Base-by-base conservation (phyloP, 768 basidiomycete species). In the Mycena chlorophos region DNA sequence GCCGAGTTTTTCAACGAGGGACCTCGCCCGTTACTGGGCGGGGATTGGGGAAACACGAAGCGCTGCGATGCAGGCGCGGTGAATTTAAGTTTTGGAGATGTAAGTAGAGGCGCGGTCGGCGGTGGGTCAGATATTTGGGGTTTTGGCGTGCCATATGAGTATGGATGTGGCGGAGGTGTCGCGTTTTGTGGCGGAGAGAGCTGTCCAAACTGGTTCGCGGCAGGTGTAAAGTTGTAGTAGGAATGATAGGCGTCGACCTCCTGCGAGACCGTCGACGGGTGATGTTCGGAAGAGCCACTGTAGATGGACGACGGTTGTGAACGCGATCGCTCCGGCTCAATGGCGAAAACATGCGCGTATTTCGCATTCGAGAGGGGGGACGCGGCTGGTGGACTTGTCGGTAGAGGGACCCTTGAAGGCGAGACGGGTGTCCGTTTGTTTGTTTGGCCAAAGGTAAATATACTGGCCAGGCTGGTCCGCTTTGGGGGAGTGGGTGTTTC, bases 401-500 rank as follows among this genome's bases (percentile, higher is more conserved):
- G 55, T 26, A 61, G 45, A 42, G 60, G 49, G 42, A 62, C 51
- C 46, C 57, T 56, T 28, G 63, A 2, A 65, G 60, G 60, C 31
- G 68, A 45, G 61, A 65, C 46, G 56, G 42, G 61, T 46, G 28
- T 46, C 34, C 61, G 70, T 63, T 61, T 63, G 40, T 63, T 66
- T 26, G 66, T 51, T 28, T 63, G 65, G 28, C 76, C 76, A 56
- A 85, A 79, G 5, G 75, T 71, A 61, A 86, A 82, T 48, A 85
- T 71, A 66, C 75, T 81, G 3, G 77, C 74, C 4, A 86, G 64
- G 63, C 85, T 86, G n/a, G 72, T 69, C 6, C 84, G 75, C 64
- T 76, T 78, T 49, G 58, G 57, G 5, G 59, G 49, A 48, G 59
- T 25, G 50, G 48, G 51, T 27, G 54, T 38, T 42, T 71, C 66